Conservation (phyloP, 352 stramenopile species). For the Phytophthora kernoviae region DNA sequence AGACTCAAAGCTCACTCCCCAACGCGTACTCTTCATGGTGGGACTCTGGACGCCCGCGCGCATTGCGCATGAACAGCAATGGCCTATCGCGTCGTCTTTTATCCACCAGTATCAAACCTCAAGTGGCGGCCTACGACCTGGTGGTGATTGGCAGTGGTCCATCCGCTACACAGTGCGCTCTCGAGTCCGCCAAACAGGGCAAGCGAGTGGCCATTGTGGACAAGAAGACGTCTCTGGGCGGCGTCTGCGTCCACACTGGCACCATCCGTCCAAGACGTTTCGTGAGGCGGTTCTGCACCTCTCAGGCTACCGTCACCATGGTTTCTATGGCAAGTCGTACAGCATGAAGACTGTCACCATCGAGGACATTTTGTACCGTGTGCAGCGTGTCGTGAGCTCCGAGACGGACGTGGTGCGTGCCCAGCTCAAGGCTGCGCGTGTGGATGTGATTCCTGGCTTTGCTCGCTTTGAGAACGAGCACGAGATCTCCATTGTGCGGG, state of each 20-base stretch:
- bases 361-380: conserved; percentile 82
- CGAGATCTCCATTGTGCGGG: conserved; percentile 75
- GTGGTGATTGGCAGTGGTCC: conserved; percentile 89
- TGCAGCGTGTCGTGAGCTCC: conserved; percentile 77
- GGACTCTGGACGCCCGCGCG: conserved; percentile 19
- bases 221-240: conserved; percentile 62
- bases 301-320: conserved; percentile 89
- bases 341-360: conserved; percentile 85
- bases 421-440: conserved; percentile 75
- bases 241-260: conserved; percentile 86
- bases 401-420: conserved; percentile 84
- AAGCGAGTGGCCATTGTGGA: conserved; percentile 83
- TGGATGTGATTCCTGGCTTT: conserved; percentile 75
- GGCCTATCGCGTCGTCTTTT: conserved; percentile 1
- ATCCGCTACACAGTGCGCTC: conserved; percentile 84
- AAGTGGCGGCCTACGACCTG: conserved; percentile 75
- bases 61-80: not conserved
- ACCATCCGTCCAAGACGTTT: conserved; percentile 91
- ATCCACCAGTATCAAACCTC: conserved; percentile 35
- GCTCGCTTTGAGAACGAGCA: conserved; percentile 77
- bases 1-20: not conserved
- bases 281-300: conserved; percentile 90
- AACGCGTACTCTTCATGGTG: conserved; percentile 11
- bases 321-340: conserved; percentile 89
- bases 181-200: conserved; percentile 85